Evolutionary conservation across 139 green algal species (phyloP), one percentile per base, ranked within the genome.

Genomic region (Chlamydomonas schloesseri): DNA sequence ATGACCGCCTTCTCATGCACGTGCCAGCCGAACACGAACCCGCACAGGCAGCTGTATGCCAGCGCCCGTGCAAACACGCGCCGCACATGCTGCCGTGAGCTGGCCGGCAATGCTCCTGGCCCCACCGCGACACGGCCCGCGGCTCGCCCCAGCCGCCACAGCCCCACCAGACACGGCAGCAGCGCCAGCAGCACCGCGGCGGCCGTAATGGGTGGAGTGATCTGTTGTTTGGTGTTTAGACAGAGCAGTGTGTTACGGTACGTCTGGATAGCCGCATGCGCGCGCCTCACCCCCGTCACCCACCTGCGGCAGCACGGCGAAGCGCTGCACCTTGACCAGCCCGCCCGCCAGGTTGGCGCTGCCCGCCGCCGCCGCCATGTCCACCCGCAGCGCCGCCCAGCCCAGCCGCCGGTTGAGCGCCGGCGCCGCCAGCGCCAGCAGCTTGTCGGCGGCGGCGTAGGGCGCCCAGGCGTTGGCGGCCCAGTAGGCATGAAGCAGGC

Each of bases 1-100:
- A 99, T 89, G 6, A 95, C 87, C 0, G 97, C 97, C 93, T 99
- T 99, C 83, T 99, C 97, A 78, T 99, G 97, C 57, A 99, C 97
- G 86, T 99, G 97, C 90, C 97, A 99, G 17, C 97, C 96, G 62
- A 96, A 93, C 89, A 98, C 92, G 84, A 97, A 99, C 55, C 93
- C 93, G 73, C 92, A 96, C 78, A 99, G 53, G 72, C 83, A 87
- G 37, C 87, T 82, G 84, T 94, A 95, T 31, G 92, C 88, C 17
- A 93, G 88, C 0, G 90, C 88, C 2, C 73, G 73, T 0, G 86
- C 62, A 21, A 97, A 89, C 11, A 28, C 53, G 0, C 42, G 28
- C 2, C 88, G 82, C 9, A 84, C 46, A 0, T 94, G 6, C 78
- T 18, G 21, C 64, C 46, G 62, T 68, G 42, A 50, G 5, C 6